phyloP scores from a whole-genome alignment of 169 alveolate species.

The Eimeria falciformis region DNA sequence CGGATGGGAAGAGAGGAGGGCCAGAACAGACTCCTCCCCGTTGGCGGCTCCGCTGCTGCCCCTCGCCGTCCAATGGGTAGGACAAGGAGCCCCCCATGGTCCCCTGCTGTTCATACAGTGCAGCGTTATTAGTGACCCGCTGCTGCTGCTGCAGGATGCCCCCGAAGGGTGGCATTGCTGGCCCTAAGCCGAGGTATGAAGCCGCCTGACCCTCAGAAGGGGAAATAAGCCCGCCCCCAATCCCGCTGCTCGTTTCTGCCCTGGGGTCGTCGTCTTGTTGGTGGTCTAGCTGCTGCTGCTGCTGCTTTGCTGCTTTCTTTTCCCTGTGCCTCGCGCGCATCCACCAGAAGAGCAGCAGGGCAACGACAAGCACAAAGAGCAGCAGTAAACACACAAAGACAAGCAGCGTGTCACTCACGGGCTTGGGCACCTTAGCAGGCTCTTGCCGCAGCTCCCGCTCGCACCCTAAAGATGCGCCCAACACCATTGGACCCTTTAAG shows the following conservation, averaged over 20 bases:
- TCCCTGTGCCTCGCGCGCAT: constrained; percentile 17
- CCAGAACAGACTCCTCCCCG: not conserved
- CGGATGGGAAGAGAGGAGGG: constrained; percentile 46
- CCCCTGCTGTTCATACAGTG: not conserved
- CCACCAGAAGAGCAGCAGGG: constrained; percentile 72
- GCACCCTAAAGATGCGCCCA: constrained; percentile 56
- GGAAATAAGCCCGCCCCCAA: constrained; percentile 15
- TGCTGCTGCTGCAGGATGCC: constrained; percentile 13
- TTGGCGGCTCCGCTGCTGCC: constrained; percentile 17
- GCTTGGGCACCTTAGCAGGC: constrained; percentile 59
- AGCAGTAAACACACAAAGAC: constrained; percentile 65
- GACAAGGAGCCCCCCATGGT: constrained; percentile 1
- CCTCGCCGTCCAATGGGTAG: constrained; percentile 6
- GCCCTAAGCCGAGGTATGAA: not conserved
- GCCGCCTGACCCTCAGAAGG: not conserved
- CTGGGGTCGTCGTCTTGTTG: not conserved
- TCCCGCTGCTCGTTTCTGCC: constrained; percentile 12
- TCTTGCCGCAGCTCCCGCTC: constrained; percentile 71
- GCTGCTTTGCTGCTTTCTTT: constrained; percentile 45
- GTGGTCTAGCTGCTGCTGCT: constrained; percentile 43
- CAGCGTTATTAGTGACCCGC: constrained; percentile 1
- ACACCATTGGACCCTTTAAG: constrained; percentile 8
- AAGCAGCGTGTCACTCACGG: constrained; percentile 71
- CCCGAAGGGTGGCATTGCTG: constrained; percentile 4
- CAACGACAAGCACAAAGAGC: constrained; percentile 68